These are phyloP conservation scores for Saccharomycopsis babjevae DNA, from an alignment of 805 yeast species.

Conservation along the genomic window DNA sequence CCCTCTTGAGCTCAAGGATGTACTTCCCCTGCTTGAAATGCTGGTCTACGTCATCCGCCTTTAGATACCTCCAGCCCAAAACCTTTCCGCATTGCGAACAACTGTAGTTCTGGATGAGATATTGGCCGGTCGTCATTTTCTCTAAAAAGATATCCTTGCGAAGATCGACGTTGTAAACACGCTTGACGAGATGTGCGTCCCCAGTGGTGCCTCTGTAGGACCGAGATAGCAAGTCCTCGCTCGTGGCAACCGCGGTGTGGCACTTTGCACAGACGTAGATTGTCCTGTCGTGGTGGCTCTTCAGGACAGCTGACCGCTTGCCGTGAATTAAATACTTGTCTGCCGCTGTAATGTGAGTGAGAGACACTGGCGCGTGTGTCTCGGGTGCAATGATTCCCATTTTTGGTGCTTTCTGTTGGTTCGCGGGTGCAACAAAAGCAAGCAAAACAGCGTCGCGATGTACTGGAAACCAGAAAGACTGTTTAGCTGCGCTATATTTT, in stretches of 20 bases:
- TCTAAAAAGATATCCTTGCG: slow-evolving; percentile 18
- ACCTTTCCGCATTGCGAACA: slow-evolving; percentile 45
- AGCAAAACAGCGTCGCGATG: no score
- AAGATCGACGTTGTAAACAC: slow-evolving; percentile 30
- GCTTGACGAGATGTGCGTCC: slow-evolving; percentile 40
- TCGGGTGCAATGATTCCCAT: neutral
- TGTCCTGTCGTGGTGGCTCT: neutral
- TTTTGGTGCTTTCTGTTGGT: neutral
- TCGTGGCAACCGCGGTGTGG: slow-evolving; percentile 32
- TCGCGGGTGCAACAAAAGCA: no score
- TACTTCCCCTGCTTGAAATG: slow-evolving; percentile 52
- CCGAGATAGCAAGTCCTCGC: slow-evolving; percentile 29
- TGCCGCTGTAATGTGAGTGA: neutral
- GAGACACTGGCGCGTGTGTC: neutral
- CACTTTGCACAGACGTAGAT: slow-evolving; percentile 32
- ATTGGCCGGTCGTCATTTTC: slow-evolving; percentile 51
- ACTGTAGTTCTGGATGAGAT: slow-evolving; percentile 43
- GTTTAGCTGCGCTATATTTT: no score
- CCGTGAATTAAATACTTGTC: neutral
- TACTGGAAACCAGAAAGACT: no score
- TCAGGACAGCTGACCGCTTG: neutral
- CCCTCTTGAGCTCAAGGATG: slow-evolving; percentile 36
- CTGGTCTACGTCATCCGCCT: slow-evolving; percentile 36
- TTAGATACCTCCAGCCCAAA: slow-evolving; percentile 57
- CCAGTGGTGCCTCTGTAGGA: slow-evolving; percentile 50